Percentiles rank a stretch among this genome's conserved stretches.
phyloP scores from a whole-genome alignment of 495 filamentous ascomycete genomes.

The Penicillium arizonense region DNA sequence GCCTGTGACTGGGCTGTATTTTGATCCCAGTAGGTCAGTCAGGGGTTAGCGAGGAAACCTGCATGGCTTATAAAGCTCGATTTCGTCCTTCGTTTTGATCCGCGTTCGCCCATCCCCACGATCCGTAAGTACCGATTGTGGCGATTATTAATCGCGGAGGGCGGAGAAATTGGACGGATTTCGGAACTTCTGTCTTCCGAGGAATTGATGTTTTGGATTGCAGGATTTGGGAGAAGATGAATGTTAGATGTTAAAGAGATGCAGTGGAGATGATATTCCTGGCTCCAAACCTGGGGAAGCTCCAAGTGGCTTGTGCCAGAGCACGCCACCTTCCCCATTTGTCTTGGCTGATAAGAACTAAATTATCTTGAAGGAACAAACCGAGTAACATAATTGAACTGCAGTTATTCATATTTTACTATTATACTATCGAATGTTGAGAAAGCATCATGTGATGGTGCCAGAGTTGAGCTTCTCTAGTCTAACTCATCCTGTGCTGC shows the following conservation, averaged over 20 bases:
- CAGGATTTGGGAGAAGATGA: neutral
- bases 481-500: too few relatives aligned
- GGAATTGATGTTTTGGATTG: neutral
- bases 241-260: neutral
- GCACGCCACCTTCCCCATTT: too few relatives aligned
- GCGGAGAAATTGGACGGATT: constrained; percentile 4
- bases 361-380: too few relatives aligned
- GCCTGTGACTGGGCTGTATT: neutral
- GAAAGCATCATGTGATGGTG: too few relatives aligned
- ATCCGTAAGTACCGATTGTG: constrained; percentile 8
- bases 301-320: too few relatives aligned
- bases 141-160: constrained; percentile 24
- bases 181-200: neutral
- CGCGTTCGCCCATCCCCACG: neutral
- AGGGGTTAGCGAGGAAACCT: neutral
- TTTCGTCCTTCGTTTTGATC: too few relatives aligned
- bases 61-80: constrained; percentile 12
- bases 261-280: neutral
- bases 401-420: too few relatives aligned
- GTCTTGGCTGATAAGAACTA: too few relatives aligned
- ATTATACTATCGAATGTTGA: too few relatives aligned
- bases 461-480: too few relatives aligned
- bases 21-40: neutral
- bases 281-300: too few relatives aligned
- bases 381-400: too few relatives aligned